Evolutionary conservation across 768 basidiomycete genomes (phyloP).

Genomic region (Suillus paluster): DNA sequence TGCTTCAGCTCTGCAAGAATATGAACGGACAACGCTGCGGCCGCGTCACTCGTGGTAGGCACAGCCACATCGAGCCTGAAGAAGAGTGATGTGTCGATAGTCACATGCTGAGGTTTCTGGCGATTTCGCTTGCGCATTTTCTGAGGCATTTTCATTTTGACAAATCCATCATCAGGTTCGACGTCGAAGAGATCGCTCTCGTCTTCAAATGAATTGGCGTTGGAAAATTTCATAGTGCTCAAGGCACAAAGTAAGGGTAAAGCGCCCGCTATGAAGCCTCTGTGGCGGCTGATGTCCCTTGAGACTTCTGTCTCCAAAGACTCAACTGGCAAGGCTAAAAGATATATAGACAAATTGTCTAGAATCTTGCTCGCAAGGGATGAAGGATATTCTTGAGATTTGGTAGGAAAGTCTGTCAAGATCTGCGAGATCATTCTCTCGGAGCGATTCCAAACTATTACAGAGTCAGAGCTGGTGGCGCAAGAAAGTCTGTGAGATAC

Average conservation of each 20-base stretch:
- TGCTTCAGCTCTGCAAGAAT: slow-evolving; percentile 30
- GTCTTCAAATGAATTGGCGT: background rate
- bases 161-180: slow-evolving; percentile 12
- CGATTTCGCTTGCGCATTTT: slow-evolving; percentile 28
- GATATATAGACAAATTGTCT: slow-evolving; percentile 25
- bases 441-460: slow-evolving; percentile 21
- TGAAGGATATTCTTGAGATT: slow-evolving; percentile 20
- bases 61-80: slow-evolving; percentile 28
- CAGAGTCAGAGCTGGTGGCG: background rate
- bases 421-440: slow-evolving; percentile 31
- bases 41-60: slow-evolving; percentile 31
- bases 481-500: slow-evolving; percentile 14
- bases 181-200: slow-evolving; percentile 9
- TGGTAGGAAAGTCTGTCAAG: slow-evolving; percentile 36
- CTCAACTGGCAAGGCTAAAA: slow-evolving; percentile 27
- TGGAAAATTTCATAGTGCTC: slow-evolving; percentile 10
- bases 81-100: slow-evolving; percentile 35
- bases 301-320: slow-evolving; percentile 16
- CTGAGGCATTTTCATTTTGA: slow-evolving; percentile 28
- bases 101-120: slow-evolving; percentile 11
- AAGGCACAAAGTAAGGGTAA: slow-evolving; percentile 25
- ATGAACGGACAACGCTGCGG: slow-evolving; percentile 9
- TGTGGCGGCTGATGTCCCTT: slow-evolving; percentile 22
- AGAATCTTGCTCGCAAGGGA: slow-evolving; percentile 30
- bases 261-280: slow-evolving; percentile 27